Evolutionary conservation across 176 grass and related monocot species (phyloP).

Genomic region (Elymus sibiricus): DNA sequence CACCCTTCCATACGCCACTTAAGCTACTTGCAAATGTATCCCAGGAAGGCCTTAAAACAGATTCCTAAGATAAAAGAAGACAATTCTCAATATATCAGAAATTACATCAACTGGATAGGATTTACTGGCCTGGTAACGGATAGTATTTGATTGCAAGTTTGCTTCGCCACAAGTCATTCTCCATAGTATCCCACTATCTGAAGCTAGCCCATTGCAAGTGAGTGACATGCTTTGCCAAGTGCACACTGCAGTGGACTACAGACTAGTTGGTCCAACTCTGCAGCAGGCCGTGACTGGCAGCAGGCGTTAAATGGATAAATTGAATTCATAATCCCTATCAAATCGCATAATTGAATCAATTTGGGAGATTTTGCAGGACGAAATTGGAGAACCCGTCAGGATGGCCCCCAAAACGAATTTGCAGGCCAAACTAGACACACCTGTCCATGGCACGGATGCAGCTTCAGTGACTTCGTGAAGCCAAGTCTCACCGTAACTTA

Average conservation of each 20-base stretch:
- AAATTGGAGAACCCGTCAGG: not conserved
- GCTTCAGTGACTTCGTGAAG: too few relatives aligned
- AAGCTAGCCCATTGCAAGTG: not conserved
- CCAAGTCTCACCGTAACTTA: too few relatives aligned
- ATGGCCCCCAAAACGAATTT: not conserved
- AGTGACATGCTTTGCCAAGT: not conserved
- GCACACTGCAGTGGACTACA: not conserved
- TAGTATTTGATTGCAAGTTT: not conserved
- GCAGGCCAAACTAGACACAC: not conserved
- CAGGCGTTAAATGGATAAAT: not conserved
- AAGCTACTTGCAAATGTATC: slow-evolving; percentile 90
- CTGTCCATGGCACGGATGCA: not conserved
- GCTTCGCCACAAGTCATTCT: not conserved
- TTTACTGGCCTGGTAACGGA: not conserved
- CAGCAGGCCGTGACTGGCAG: not conserved
- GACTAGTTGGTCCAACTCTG: not conserved
- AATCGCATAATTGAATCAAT: not conserved
- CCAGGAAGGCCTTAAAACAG: slow-evolving; percentile 88
- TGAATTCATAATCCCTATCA: not conserved
- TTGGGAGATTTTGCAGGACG: not conserved
- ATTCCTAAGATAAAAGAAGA: slow-evolving; percentile 59
- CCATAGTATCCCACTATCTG: not conserved
- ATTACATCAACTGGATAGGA: not conserved
- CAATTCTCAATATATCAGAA: not conserved
- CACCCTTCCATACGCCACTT: slow-evolving; percentile 92